Base-by-base conservation (phyloP, 257 asterid genomes). In the Capsicum baccatum region DNA sequence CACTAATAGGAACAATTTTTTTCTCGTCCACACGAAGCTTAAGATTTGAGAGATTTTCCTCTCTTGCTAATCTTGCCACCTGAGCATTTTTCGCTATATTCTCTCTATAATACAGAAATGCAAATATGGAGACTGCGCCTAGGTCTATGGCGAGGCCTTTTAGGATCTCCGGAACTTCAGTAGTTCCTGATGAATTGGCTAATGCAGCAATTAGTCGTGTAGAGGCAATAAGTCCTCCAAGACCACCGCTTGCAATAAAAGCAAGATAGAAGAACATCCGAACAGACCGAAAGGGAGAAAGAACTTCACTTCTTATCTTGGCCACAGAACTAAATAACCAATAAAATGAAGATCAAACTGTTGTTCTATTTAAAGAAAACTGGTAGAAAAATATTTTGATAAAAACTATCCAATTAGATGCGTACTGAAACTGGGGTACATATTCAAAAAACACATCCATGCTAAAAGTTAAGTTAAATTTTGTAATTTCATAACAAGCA, bases 251-350 rank as follows among this genome's bases (percentile, higher is more conserved):
- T 15, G 97, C 99, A 3, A 93, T 79, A 79, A 96, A 96, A 76
- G 98, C 97, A 66, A 94, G 62, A 79, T 96, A 94, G 85, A 96
- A 94, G 95, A 96, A 96, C 99, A 96, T 94, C 79, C 98, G 93
- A 80, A 93, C 92, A 19, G 99, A 88, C 21, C 99, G 96, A 79
- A 96, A 96, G 33, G 98, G 99, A 73, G 98, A 84, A 68, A 96
- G 97, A 80, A 94, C 99, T 89, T 96, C 99, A 68, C 99, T 92
- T 68, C 97, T 90, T 86, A 94, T 94, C 87, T 87, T 94, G 87
- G 99, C 94, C 44, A 97, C 82, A 73, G 99, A 96, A 87, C 99
- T 94, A 92, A 86, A 91, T 66, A 85, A 80, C 86, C 86, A 84
- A 85, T 17, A 58, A 84, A 83, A 89, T 60, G 79, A 76, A 62